Conservation (phyloP, 2,329 filamentous ascomycete genomes). For the Delphinella strobiligena region DNA sequence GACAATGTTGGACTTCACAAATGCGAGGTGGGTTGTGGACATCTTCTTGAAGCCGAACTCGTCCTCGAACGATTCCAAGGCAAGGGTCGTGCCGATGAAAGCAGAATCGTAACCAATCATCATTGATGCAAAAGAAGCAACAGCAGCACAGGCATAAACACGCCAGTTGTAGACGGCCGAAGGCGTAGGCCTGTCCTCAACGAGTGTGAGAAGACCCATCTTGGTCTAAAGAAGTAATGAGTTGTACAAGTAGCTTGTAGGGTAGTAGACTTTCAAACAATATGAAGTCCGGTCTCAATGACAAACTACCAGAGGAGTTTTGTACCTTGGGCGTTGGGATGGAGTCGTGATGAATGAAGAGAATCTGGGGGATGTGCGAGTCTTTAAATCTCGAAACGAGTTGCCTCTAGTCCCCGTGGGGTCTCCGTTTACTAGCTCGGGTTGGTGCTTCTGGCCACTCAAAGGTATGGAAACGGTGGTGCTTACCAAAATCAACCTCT, state of each 20-base stretch:
- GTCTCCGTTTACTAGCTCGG: background rate
- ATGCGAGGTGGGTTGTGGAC: constrained; percentile 35
- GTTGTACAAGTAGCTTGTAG: too few species aligned
- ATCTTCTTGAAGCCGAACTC: constrained; percentile 55
- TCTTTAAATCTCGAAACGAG: background rate
- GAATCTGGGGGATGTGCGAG: too few species aligned
- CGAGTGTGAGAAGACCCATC: constrained; percentile 25
- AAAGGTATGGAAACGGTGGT: too few species aligned
- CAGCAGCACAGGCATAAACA: constrained; percentile 41
- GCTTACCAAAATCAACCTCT: too few species aligned
- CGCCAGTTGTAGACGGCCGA: constrained; percentile 49
- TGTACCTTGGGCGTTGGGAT: too few species aligned
- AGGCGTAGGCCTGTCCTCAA: constrained; percentile 39
- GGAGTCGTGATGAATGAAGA: background rate
- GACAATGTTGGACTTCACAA: constrained; percentile 64
- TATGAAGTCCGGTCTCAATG: too few species aligned
- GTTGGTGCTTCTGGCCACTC: too few species aligned
- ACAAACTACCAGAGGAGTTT: too few species aligned
- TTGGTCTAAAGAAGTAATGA: too few species aligned
- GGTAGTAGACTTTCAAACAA: too few species aligned
- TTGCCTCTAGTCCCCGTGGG: background rate
- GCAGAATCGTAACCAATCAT: constrained; percentile 57
- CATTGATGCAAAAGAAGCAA: constrained; percentile 45
- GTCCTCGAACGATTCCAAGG: constrained; percentile 53
- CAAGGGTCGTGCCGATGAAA: constrained; percentile 68